Base-by-base conservation (phyloP, 1,139 yeast species). In the Kluyveromyces sp. region DNA sequence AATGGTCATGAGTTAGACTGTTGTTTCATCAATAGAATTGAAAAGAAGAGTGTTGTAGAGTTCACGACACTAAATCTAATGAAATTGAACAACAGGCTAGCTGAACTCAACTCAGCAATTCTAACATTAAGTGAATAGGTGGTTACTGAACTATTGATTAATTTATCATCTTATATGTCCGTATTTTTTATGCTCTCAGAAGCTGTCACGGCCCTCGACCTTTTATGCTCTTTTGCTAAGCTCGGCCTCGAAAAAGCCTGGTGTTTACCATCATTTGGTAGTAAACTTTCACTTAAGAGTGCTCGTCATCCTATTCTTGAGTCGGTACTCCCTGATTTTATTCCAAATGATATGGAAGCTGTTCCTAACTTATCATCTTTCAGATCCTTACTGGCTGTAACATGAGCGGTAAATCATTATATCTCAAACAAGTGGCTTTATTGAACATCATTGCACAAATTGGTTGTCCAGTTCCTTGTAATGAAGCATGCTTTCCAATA, bases 331-430 rank as follows among this genome's bases (percentile, higher is more conserved):
- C 39, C 53, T 7, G 48, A 54, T 21, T 70, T 66, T 51, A 56
- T 72, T 8, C 59, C 74, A 0, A 74, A 74, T 53, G 72, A 71
- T 50, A 62, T 70, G 2, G 61, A 64, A 2, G 62, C 69, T 4
- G 54, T 64, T 4, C 52, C 55, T 6, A 67, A 63, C 21, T 60
- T 66, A 4, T 71, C 77, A 3, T 54, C 71, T 29, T 74, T 32
- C 75, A 72, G 48, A 62, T 74, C 0, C 63, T 74, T 1, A 72
- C 77, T 0, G 78, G 78, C 0, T 69, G 72, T 25, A 74, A 74
- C 42, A 71, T 69, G 74, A 72, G 76, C 48, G 78, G 78, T 1
- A 74, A 74, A 52, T 72, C 78, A 0, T 69, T 71, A 2, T 73
- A 71, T 47, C 52, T 74, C 35, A 68, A 64, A 44, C 77, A 73